Conservation (phyloP, 148 eudicot species). For the Chenopodium suecicum region DNA sequence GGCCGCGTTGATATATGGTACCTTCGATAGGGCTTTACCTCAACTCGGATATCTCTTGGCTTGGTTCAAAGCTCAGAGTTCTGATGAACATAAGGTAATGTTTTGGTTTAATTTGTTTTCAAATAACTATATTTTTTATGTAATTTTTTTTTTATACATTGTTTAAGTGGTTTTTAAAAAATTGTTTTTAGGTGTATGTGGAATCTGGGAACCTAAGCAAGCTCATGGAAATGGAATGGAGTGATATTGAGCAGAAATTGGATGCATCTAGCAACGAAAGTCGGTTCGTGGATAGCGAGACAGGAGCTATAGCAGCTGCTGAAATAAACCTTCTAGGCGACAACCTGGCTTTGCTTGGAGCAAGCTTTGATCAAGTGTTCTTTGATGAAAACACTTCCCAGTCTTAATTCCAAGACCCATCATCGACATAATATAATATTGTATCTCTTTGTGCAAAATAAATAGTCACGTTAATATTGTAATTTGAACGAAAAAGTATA, state of each 20-base stretch:
- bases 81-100: neutral
- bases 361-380: neutral
- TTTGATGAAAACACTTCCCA: neutral
- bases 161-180: too few relatives aligned
- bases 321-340: neutral
- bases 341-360: neutral
- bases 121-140: too few relatives aligned
- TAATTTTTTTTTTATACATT: too few relatives aligned
- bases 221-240: neutral
- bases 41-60: neutral
- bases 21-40: neutral
- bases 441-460: too few relatives aligned
- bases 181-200: constrained; percentile 6
- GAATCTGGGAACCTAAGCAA: neutral
- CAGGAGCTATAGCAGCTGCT: neutral
- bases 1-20: neutral
- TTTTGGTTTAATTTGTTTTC: too few relatives aligned
- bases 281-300: neutral
- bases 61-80: neutral
- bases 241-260: neutral
- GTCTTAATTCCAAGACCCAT: neutral
- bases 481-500: too few relatives aligned
- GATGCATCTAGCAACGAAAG: neutral
- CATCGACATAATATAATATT: too few relatives aligned
- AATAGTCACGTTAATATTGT: too few relatives aligned